These are phyloP conservation scores for Diospyros lotus DNA, from an alignment of 148 eudicot genomes.

Conservation along the genomic window DNA sequence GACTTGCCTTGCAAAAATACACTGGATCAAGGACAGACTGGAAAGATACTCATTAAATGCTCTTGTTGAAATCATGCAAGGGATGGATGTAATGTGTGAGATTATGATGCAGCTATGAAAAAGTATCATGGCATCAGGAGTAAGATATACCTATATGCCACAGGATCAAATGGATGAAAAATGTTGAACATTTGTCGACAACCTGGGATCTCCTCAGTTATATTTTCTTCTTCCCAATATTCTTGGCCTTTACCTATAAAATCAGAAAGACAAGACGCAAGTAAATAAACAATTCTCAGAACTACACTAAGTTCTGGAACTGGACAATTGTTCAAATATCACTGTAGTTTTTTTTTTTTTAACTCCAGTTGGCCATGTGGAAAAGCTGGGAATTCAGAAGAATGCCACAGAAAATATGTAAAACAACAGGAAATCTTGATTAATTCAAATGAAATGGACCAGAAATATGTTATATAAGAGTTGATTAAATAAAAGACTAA, in stretches of 20 bases:
- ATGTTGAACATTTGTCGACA: constrained; percentile 90
- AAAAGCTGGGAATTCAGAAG: neutral
- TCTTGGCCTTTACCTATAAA: constrained; percentile 68
- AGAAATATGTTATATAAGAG: neutral
- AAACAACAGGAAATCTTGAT: neutral
- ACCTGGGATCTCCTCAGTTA: constrained; percentile 90
- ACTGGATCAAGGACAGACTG: neutral
- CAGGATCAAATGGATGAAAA: constrained; percentile 99
- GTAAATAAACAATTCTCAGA: neutral
- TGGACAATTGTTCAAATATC: neutral
- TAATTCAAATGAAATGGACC: neutral
- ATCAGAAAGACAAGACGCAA: neutral
- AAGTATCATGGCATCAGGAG: neutral
- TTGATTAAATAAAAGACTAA: too few relatives aligned
- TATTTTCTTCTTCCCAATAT: constrained; percentile 83
- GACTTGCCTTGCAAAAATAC: neutral
- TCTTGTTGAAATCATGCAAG: neutral
- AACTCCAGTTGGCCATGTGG: too few relatives aligned
- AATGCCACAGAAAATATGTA: neutral
- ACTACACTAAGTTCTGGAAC: neutral
- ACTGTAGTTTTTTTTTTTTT: too few relatives aligned
- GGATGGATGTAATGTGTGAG: neutral
- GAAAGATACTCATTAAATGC: neutral
- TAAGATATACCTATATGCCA: constrained; percentile 76
- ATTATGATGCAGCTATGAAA: neutral